Evolutionary conservation across 2,329 filamentous ascomycete species (phyloP), one percentile per base, ranked within the genome.

Genomic region (Fusarium nanum): DNA sequence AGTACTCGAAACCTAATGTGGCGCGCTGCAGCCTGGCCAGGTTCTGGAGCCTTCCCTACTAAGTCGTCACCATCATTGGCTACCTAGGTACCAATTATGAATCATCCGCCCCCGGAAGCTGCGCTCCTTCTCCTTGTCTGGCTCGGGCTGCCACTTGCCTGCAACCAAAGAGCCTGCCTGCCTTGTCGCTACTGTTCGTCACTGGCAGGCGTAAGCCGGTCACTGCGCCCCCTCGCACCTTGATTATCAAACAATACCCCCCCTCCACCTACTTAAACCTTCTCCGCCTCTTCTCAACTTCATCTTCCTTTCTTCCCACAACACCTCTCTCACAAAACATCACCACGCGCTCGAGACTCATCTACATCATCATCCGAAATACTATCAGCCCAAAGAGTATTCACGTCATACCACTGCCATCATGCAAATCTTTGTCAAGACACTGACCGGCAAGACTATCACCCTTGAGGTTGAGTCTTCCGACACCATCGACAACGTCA

Each of bases 351-450:
- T 50, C 60, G 50, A 59, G 56, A 68, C 67, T 54, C 47, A 53
- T 34, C 41, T 46, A 54, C 30, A 37, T 45, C 28, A 9, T 30
- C 61, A 60, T 66, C 40, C 44, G 40, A 56, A 56, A 71, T 52
- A 56, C 56, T 53, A 75, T 62, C 71, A 42, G 68, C 58, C 64
- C 56, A 56, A 67, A 74, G 60, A 72, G 56, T 73, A 70, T 75
- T 63, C 40, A 72, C 61, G 37, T 67, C 70, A 63, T 74, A 75
- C 74, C 75, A 76, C 76, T 78, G 80, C 73, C 83, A 90, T 74
- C 82, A 97, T 97, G 94, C 94, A 97, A 88, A 97, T 98, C 88
- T 98, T 97, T 84, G 94, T 97, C 78, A 97, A 97, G 91, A 97
- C 94, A 76, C 89, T 97, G 78, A 97, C 94, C 83, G 94, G 94